phyloP scores from a whole-genome alignment of 2,329 filamentous ascomycete species.

The Alternaria sp. region DNA sequence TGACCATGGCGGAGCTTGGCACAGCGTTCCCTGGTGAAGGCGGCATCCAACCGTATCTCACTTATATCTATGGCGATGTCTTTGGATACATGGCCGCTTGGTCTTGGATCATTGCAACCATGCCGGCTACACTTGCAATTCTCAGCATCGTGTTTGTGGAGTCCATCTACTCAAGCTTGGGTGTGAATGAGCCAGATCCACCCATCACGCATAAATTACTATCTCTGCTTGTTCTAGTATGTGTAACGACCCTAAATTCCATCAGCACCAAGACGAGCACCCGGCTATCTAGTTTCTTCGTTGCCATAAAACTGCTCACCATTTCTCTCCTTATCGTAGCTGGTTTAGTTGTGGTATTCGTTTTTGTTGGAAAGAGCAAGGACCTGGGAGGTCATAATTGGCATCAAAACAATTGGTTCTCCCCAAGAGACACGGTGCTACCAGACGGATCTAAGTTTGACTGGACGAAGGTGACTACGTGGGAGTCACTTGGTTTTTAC shows the following conservation, averaged over 20 bases:
- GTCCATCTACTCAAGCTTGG: conserved; percentile 59
- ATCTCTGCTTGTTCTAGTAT: conserved; percentile 51
- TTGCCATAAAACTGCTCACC: conserved; percentile 48
- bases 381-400: conserved; percentile 48
- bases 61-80: conserved; percentile 67
- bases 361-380: conserved; percentile 38
- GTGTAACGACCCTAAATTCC: conserved; percentile 54
- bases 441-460: conserved; percentile 46
- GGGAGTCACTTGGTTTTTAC: conserved; percentile 70
- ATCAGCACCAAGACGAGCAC: conserved; percentile 56
- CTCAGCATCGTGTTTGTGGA: conserved; percentile 68
- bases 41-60: conserved; percentile 69
- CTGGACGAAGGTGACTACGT: conserved; percentile 56
- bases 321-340: conserved; percentile 48
- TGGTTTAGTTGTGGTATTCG: conserved; percentile 46
- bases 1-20: conserved; percentile 69
- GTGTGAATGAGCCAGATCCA: conserved; percentile 64
- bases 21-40: conserved; percentile 71
- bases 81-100: conserved; percentile 70
- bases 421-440: conserved; percentile 36
- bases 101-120: conserved; percentile 71
- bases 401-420: conserved; percentile 47
- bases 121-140: conserved; percentile 71
- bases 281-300: conserved; percentile 51
- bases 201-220: conserved; percentile 52